Conservation (phyloP, 2,329 filamentous ascomycete genomes). For the Pseudogymnoascus sp. region DNA sequence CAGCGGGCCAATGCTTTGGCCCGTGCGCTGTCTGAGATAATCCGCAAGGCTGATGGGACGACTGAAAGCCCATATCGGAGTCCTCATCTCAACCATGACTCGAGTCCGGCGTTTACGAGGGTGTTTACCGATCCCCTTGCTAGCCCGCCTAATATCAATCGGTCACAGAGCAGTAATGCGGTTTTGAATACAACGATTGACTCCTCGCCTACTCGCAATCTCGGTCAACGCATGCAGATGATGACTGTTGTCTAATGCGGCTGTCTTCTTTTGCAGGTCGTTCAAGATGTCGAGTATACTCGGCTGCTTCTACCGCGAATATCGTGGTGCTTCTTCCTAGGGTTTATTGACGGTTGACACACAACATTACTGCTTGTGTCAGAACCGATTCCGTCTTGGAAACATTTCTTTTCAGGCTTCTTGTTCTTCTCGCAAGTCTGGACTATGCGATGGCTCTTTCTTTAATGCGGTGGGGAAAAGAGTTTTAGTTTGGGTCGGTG, state of each 20-base stretch:
- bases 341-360: background rate
- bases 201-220: conserved; percentile 42
- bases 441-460: background rate
- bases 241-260: conserved; percentile 49
- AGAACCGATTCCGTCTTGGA: conserved; percentile 1
- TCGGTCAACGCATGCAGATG: conserved; percentile 51
- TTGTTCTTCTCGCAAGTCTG: conserved; percentile 1
- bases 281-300: background rate
- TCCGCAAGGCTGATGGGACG: conserved; percentile 50
- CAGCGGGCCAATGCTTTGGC: conserved; percentile 53
- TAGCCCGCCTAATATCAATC: conserved; percentile 44
- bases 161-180: conserved; percentile 48
- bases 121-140: conserved; percentile 56
- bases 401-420: conserved; percentile 1
- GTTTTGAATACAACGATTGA: conserved; percentile 44
- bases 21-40: conserved; percentile 50
- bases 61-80: conserved; percentile 46
- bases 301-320: background rate
- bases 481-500: background rate
- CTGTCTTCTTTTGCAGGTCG: background rate
- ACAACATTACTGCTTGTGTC: background rate
- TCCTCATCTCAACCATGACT: conserved; percentile 42
- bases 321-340: background rate
- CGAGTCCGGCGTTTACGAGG: conserved; percentile 59
- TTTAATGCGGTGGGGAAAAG: background rate